phyloP scores from a whole-genome alignment of 192 early-diverging fungal genomes.

The Coemansia sp. region DNA sequence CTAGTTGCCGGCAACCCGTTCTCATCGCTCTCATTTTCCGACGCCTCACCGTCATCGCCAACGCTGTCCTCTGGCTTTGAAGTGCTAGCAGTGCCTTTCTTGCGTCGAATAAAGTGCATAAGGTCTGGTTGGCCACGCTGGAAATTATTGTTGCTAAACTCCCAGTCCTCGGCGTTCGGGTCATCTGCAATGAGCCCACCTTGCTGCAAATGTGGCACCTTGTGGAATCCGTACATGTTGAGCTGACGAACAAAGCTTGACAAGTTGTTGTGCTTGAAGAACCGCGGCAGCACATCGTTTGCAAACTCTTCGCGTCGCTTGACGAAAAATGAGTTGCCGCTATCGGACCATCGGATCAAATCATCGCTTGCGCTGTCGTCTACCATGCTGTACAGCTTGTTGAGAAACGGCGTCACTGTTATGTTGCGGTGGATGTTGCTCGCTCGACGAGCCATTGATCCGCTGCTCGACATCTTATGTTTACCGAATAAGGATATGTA shows the following conservation, averaged over 20 bases:
- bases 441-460: slow-evolving; percentile 28
- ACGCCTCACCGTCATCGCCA: slow-evolving; percentile 37
- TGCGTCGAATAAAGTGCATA: slow-evolving; percentile 84
- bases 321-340: slow-evolving; percentile 87
- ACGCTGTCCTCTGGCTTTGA: slow-evolving; percentile 19
- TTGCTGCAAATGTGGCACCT: slow-evolving; percentile 91
- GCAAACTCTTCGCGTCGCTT: slow-evolving; percentile 78
- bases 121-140: slow-evolving; percentile 88
- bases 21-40: not conserved
- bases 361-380: slow-evolving; percentile 79
- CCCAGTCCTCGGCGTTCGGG: slow-evolving; percentile 80
- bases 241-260: slow-evolving; percentile 89
- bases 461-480: slow-evolving; percentile 10
- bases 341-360: slow-evolving; percentile 87
- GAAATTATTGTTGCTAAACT: slow-evolving; percentile 92
- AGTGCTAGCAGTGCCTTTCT: slow-evolving; percentile 62
- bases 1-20: not conserved
- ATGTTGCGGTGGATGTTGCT: slow-evolving; percentile 50
- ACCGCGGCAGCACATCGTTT: slow-evolving; percentile 76
- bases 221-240: slow-evolving; percentile 98
- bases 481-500: not conserved
- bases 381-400: slow-evolving; percentile 97
- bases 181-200: slow-evolving; percentile 78
- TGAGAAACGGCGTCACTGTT: slow-evolving; percentile 86
- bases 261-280: slow-evolving; percentile 94